phyloP scores from a whole-genome alignment of 2,329 filamentous ascomycete species.

The Metarhizium guizhouense region DNA sequence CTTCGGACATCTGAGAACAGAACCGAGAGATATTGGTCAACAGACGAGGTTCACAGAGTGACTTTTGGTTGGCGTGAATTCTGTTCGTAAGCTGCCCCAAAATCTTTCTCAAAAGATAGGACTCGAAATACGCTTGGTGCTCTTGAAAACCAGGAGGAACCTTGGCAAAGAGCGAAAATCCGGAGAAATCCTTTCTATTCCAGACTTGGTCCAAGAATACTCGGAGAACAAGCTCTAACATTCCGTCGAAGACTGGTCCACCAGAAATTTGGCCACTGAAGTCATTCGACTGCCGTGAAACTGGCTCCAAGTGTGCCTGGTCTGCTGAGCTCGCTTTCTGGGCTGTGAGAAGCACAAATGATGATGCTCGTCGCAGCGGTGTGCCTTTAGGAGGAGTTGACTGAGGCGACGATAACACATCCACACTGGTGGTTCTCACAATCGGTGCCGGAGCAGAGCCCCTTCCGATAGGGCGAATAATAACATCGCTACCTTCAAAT shows the following conservation, averaged over 20 bases:
- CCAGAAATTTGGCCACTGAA: slow-evolving; percentile 40
- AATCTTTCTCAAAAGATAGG: slow-evolving; percentile 71
- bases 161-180: slow-evolving; percentile 77
- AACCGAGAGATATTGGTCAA: slow-evolving; percentile 82
- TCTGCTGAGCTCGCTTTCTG: slow-evolving; percentile 41
- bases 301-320: slow-evolving; percentile 6
- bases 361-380: slow-evolving; percentile 71
- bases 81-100: slow-evolving; percentile 61
- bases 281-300: not conserved
- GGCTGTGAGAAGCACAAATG: slow-evolving; percentile 79
- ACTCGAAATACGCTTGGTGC: slow-evolving; percentile 91
- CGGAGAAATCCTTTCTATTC: slow-evolving; percentile 79
- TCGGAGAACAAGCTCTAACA: slow-evolving; percentile 68
- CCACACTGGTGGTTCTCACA: slow-evolving; percentile 58
- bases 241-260: slow-evolving; percentile 63
- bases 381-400: slow-evolving; percentile 44
- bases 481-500: slow-evolving; percentile 79
- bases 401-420: slow-evolving; percentile 39
- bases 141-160: slow-evolving; percentile 89
- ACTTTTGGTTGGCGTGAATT: slow-evolving; percentile 61
- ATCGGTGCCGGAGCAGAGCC: slow-evolving; percentile 57
- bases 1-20: slow-evolving; percentile 72
- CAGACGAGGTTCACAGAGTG: slow-evolving; percentile 71
- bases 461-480: slow-evolving; percentile 60
- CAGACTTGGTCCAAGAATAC: slow-evolving; percentile 84